Percentiles rank a stretch among this genome's conserved stretches.
These are phyloP conservation scores for Xylaria hypoxylon DNA, from an alignment of 2,329 filamentous ascomycete genomes.

Conservation along the genomic window DNA sequence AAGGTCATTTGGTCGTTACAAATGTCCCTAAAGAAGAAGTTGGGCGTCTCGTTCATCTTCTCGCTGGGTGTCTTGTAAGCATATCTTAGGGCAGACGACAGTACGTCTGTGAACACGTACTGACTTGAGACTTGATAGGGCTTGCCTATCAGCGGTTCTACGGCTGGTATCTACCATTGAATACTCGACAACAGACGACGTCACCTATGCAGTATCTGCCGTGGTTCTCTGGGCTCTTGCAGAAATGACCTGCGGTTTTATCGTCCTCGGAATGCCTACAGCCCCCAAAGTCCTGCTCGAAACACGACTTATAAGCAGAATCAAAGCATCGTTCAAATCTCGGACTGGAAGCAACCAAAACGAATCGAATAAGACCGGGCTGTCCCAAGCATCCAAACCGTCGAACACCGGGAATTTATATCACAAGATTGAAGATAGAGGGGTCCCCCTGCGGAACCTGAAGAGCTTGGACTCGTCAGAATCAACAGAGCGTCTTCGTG, in stretches of 20 bases:
- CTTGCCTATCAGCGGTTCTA: slow-evolving; percentile 55
- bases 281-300: slow-evolving; percentile 53
- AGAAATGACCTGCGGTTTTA: slow-evolving; percentile 60
- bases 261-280: slow-evolving; percentile 55
- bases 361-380: slow-evolving; percentile 27
- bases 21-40: slow-evolving; percentile 48
- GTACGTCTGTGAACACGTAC: neutral
- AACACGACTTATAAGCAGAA: slow-evolving; percentile 39
- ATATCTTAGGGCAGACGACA: neutral
- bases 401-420: slow-evolving; percentile 31
- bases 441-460: slow-evolving; percentile 39
- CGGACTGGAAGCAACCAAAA: slow-evolving; percentile 37
- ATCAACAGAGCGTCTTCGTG: slow-evolving; percentile 44
- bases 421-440: slow-evolving; percentile 42
- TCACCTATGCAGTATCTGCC: slow-evolving; percentile 54
- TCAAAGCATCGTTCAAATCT: slow-evolving; percentile 38
- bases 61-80: slow-evolving; percentile 48
- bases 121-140: slow-evolving; percentile 47
- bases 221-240: slow-evolving; percentile 58
- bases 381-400: slow-evolving; percentile 29
- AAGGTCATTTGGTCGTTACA: slow-evolving; percentile 42
- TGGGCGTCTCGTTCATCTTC: slow-evolving; percentile 51
- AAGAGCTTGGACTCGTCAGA: slow-evolving; percentile 36
- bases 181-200: slow-evolving; percentile 48
- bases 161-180: slow-evolving; percentile 52